These are phyloP conservation scores for Boletellus sp. DNA, from an alignment of 768 basidiomycete species.

Conservation along the genomic window DNA sequence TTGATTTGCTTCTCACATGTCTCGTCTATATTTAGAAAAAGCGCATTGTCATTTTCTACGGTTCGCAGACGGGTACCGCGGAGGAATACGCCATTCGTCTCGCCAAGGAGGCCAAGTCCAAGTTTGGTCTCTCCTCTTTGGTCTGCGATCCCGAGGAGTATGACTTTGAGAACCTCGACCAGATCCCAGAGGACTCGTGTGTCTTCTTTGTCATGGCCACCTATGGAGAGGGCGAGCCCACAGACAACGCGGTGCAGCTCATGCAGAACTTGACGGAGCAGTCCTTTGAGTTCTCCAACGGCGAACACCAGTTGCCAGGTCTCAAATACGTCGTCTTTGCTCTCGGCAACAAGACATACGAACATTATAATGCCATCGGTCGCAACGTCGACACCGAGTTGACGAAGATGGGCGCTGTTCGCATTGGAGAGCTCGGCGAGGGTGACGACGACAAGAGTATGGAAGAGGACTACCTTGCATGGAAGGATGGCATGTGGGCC, in stretches of 20 bases:
- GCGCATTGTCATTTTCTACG: constrained; percentile 94
- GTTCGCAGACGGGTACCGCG: constrained; percentile 97
- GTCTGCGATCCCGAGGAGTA: constrained; percentile 99
- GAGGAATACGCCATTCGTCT: constrained; percentile 98
- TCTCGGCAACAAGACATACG: constrained; percentile 90
- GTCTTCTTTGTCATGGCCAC: constrained; percentile 97
- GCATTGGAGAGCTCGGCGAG: constrained; percentile 89
- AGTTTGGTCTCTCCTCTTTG: constrained; percentile 91
- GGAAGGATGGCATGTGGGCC: constrained; percentile 98
- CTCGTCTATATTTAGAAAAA: constrained; percentile 65
- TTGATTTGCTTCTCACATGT: constrained; percentile 4
- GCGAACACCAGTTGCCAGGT: constrained; percentile 68
- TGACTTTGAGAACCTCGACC: constrained; percentile 94
- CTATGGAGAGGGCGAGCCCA: constrained; percentile 98
- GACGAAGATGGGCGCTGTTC: constrained; percentile 72
- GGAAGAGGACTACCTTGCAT: constrained; percentile 99
- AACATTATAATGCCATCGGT: constrained; percentile 93
- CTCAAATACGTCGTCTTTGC: constrained; percentile 95
- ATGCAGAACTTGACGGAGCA: constrained; percentile 90
- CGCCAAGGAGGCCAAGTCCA: constrained; percentile 95
- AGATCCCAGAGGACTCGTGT: constrained; percentile 80
- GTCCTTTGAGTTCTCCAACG: constrained; percentile 82
- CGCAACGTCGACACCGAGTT: constrained; percentile 73
- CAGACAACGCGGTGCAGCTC: constrained; percentile 93
- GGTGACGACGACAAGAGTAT: constrained; percentile 99